Conservation (phyloP, 352 stramenopile genomes). For the Phytophthora sp. region DNA sequence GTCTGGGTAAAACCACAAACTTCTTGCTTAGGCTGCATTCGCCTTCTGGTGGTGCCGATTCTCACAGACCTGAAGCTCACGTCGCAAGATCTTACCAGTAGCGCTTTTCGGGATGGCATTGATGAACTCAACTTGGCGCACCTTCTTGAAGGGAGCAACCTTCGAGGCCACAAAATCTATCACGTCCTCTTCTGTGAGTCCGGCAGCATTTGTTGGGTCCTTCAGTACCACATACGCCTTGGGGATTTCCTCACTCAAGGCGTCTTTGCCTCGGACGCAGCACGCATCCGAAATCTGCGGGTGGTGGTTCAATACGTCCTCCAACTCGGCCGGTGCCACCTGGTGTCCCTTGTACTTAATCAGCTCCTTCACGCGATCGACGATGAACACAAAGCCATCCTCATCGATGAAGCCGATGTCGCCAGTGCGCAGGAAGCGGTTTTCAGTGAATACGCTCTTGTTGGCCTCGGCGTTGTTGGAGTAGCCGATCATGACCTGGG, state of each 20-base stretch:
- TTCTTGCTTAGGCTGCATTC: constrained; percentile 14
- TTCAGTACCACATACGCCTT: constrained; percentile 91
- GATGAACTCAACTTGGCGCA: constrained; percentile 89
- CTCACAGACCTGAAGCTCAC: constrained; percentile 67
- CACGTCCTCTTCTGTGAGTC: constrained; percentile 69
- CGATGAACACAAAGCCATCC: constrained; percentile 92
- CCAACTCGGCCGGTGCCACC: constrained; percentile 92
- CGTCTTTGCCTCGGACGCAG: constrained; percentile 66
- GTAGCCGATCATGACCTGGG: constrained; percentile 95
- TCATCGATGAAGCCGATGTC: constrained; percentile 93
- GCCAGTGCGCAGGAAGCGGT: constrained; percentile 88
- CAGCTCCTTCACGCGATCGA: constrained; percentile 93
- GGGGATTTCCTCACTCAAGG: constrained; percentile 85
- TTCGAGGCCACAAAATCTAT: constrained; percentile 84
- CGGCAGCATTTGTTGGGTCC: constrained; percentile 34
- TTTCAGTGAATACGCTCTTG: constrained; percentile 68
- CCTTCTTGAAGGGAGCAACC: constrained; percentile 89
- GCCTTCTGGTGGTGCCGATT: constrained; percentile 39
- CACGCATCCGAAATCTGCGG: constrained; percentile 80
- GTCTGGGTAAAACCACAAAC: constrained; percentile 13
- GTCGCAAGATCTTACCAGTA: constrained; percentile 91
- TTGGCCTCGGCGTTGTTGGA: constrained; percentile 89
- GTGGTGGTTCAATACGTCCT: constrained; percentile 90
- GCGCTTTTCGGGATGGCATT: constrained; percentile 86
- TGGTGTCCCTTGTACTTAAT: constrained; percentile 96